Conservation (phyloP, 345 rosid species). For the Eucalyptus urophylla region DNA sequence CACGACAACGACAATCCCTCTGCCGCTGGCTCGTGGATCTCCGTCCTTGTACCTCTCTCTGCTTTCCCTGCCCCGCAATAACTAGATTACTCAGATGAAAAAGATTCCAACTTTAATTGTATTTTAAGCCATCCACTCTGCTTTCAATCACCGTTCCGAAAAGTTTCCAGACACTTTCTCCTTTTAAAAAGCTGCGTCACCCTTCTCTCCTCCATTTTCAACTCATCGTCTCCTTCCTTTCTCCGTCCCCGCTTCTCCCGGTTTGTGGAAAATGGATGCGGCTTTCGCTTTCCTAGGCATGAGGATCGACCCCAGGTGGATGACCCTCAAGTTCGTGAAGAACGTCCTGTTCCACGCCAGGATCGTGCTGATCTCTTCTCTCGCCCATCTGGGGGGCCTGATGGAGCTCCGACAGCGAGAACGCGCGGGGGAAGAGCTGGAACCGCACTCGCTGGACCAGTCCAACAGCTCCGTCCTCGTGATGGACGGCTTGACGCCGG, state of each 20-base stretch:
- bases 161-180: neutral
- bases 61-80: neutral
- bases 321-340: constrained; percentile 1
- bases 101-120: neutral
- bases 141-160: neutral
- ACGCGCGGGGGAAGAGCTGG: neutral
- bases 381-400: constrained; percentile 12
- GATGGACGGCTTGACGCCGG: constrained; percentile 4
- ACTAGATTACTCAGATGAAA: neutral
- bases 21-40: neutral
- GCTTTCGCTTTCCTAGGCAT: neutral
- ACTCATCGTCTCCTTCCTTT: neutral
- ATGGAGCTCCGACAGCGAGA: neutral
- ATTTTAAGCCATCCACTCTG: neutral
- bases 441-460: neutral
- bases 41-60: no score
- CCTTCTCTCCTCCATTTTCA: neutral
- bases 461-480: constrained; percentile 5
- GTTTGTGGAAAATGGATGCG: neutral
- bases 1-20: neutral
- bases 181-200: neutral
- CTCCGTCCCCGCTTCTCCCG: neutral
- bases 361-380: neutral
- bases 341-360: neutral
- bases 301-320: constrained; percentile 1